Conservation (phyloP, 257 asterid species). For the Echium plantagineum region DNA sequence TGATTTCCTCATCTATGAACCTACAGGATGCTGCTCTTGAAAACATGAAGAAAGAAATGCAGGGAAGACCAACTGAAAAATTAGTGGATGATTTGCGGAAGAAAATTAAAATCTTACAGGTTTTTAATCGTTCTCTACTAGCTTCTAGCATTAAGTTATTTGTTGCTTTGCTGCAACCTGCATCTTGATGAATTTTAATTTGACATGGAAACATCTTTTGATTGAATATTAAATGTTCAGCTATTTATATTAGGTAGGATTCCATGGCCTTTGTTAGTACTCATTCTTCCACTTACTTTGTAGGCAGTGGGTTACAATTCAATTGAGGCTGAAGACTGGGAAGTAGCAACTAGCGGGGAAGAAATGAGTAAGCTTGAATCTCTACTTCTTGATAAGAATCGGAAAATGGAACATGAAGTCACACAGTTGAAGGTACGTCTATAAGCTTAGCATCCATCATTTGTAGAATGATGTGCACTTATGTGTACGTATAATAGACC, state of each 20-base stretch:
- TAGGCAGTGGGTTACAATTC: slow-evolving; percentile 99
- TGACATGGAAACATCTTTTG: neutral
- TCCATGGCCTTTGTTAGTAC: neutral
- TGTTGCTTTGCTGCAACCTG: slow-evolving; percentile 1
- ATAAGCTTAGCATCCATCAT: neutral
- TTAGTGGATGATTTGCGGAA: slow-evolving; percentile 83
- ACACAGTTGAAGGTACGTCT: slow-evolving; percentile 71
- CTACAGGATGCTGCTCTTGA: slow-evolving; percentile 65
- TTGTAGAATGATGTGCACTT: neutral
- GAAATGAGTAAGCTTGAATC: slow-evolving; percentile 98
- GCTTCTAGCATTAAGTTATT: slow-evolving; percentile 9
- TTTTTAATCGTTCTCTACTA: slow-evolving; percentile 14
- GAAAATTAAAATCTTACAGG: slow-evolving; percentile 97
- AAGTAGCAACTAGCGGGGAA: slow-evolving; percentile 92
- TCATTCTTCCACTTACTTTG: slow-evolving; percentile 1
- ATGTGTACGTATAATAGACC: too few species aligned
- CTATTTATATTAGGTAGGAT: neutral
- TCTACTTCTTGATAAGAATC: slow-evolving; percentile 88
- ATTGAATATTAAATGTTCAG: neutral
- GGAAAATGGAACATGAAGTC: slow-evolving; percentile 97
- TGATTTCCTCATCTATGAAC: slow-evolving; percentile 12
- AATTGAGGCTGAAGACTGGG: slow-evolving; percentile 99
- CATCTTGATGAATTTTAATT: neutral
- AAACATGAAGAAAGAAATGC: slow-evolving; percentile 78
- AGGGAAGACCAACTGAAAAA: slow-evolving; percentile 74